Conservation (phyloP, 257 asterid genomes). For the Lycium ferocissimum region DNA sequence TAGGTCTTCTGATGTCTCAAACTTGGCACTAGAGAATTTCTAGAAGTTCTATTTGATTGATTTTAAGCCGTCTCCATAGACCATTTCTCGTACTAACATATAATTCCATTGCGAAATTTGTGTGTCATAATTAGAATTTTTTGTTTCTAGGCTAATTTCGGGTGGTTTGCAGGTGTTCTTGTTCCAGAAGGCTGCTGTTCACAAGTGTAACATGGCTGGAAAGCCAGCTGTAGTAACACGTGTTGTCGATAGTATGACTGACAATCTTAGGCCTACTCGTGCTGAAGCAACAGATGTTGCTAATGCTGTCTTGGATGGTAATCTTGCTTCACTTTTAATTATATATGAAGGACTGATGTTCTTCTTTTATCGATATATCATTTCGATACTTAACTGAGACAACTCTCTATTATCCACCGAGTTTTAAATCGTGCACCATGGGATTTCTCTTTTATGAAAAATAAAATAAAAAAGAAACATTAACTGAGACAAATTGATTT, state of each 20-base stretch:
- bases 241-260: slow-evolving; percentile 96
- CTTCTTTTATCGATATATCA: background rate
- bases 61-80: background rate
- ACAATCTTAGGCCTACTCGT: slow-evolving; percentile 95
- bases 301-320: slow-evolving; percentile 94
- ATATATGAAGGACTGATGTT: background rate
- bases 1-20: no score
- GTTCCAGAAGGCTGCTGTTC: slow-evolving; percentile 86
- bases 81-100: background rate
- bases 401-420: background rate
- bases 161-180: slow-evolving; percentile 71
- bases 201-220: slow-evolving; percentile 97
- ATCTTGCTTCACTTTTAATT: slow-evolving; percentile 16
- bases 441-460: background rate
- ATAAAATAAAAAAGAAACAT: background rate
- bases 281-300: slow-evolving; percentile 99
- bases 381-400: background rate
- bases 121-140: background rate
- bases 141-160: background rate
- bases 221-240: slow-evolving; percentile 96
- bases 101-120: background rate
- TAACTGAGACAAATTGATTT: background rate
- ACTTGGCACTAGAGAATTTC: no score
- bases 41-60: background rate
- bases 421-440: background rate